A percentile compares a stretch with the other conserved stretches of the same genome.
Evolutionary conservation across 345 rosid species (phyloP).

Genomic region (Geranium rotundifolium): DNA sequence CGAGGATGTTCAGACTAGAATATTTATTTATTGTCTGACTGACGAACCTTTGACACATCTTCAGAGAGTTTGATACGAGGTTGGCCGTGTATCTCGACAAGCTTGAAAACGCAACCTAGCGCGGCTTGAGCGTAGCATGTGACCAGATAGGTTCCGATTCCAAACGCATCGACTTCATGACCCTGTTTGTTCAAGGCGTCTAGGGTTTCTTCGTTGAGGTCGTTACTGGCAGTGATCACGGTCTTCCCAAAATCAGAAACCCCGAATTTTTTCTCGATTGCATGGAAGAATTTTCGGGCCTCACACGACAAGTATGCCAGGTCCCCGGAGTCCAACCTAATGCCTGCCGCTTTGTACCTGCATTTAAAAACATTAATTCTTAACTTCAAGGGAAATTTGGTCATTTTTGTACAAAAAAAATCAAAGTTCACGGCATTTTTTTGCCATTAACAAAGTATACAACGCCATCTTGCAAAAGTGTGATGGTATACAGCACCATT

Average conservation of each 20-base stretch:
- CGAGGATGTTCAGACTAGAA: no score
- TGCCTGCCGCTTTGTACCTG: constrained; percentile 84
- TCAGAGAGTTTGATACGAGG: constrained; percentile 99
- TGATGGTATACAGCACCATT: no score
- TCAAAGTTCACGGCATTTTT: no score
- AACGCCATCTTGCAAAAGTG: no score
- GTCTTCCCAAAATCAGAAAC: constrained; percentile 62
- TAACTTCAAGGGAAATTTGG: no score
- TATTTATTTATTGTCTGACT: not conserved
- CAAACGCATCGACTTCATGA: constrained; percentile 86
- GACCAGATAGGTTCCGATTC: constrained; percentile 87
- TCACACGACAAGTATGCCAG: constrained; percentile 79
- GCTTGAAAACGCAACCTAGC: constrained; percentile 93
- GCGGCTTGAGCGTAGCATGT: constrained; percentile 96
- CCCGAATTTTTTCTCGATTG: constrained; percentile 61
- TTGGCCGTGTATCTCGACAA: constrained; percentile 81
- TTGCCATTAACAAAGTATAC: no score
- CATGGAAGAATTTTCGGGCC: constrained; percentile 54
- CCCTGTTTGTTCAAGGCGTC: constrained; percentile 92
- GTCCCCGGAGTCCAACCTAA: constrained; percentile 95
- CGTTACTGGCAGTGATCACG: constrained; percentile 81
- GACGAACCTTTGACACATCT: constrained; percentile 82
- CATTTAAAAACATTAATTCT: not conserved
- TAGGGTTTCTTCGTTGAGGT: constrained; percentile 89
- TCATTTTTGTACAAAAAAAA: no score